phyloP scores from a whole-genome alignment of 2,329 filamentous ascomycete genomes.

The Cercospora citrullina region DNA sequence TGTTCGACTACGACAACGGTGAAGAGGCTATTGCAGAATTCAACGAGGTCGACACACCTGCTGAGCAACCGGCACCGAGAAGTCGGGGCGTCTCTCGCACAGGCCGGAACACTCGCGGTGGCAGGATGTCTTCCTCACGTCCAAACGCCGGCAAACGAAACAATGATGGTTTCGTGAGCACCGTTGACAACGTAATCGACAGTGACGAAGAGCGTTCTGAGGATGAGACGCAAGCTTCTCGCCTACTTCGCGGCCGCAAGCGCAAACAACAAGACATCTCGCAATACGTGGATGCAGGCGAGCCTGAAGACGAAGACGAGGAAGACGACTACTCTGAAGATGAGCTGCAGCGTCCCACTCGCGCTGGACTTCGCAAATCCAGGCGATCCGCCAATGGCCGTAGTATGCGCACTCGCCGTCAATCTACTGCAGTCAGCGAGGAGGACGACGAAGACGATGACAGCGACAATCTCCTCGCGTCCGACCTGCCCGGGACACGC shows the following conservation, averaged over 20 bases:
- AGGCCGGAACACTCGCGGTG: conserved; percentile 13
- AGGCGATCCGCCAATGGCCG: conserved; percentile 15
- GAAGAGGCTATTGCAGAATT: conserved; percentile 48
- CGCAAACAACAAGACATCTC: conserved; percentile 27
- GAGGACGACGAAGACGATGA: conserved; percentile 35
- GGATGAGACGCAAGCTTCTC: conserved; percentile 21
- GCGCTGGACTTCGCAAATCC: conserved; percentile 23
- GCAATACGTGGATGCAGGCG: conserved; percentile 29
- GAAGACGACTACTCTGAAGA: conserved; percentile 28
- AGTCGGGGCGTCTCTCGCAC: conserved; percentile 10
- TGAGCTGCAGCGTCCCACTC: conserved; percentile 21
- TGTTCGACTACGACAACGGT: conserved; percentile 51
- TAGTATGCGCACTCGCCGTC: conserved; percentile 22
- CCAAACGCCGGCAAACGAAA: conserved; percentile 19
- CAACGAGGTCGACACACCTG: conserved; percentile 29
- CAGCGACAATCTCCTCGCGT: conserved; percentile 38
- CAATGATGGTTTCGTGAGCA: conserved; percentile 33
- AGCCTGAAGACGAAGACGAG: conserved; percentile 29
- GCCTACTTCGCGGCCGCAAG: conserved; percentile 26
- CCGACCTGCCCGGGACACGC: conserved; percentile 43
- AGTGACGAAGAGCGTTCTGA: conserved; percentile 31
- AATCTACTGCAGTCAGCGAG: conserved; percentile 11
- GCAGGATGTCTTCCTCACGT: conserved; percentile 33
- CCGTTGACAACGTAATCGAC: conserved; percentile 30
- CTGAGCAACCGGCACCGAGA: conserved; percentile 6